Evolutionary conservation across 345 rosid species (phyloP), one percentile per base, ranked within the genome.

Genomic region (Combretum micranthum): DNA sequence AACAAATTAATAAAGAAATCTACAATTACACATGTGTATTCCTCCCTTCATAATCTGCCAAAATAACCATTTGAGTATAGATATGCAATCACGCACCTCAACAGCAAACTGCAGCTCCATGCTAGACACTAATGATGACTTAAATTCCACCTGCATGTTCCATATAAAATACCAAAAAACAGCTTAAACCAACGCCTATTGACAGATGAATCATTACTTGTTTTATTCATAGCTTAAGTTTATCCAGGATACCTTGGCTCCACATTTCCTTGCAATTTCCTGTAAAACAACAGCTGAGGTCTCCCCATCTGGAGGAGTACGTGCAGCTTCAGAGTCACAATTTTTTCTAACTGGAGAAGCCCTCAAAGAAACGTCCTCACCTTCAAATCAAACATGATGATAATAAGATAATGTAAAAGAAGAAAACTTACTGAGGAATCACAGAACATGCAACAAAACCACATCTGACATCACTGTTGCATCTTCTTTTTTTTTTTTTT

Each of bases 181-280:
- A 59, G 20, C 20, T 17, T 26, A 37, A 59, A 21, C 48, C 44
- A 59, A 48, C 14, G 22, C 18, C 15, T 14, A 23, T 10, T 44
- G 50, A 19, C 42, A 4, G 12, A 11, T 18, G 47, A 47, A 25
- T 50, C 26, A 51, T 57, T 65, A 26, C 8, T 32, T n/a, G 46
- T 52, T 74, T 50, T 20, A 21, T 14, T 20, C 46, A 39, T 53
- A n/a, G 25, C 17, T 19, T 43, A 48, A 37, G 2, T 26, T 15
- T 10, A 53, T 44, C 51, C 44, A 18, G 14, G 21, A 47, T 79
- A 90, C 99, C 96, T 86, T 94, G 57, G 88, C 48, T 70, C 97
- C 96, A 72, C 90, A 87, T 72, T 81, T 87, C 66, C 60, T 67
- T 23, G 97, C 97, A 75, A 94, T 90, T 47, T 74, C 89, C 64